A percentile compares a stretch with the other conserved stretches of the same genome.
Evolutionary conservation across 2,329 filamentous ascomycete genomes (phyloP).

Genomic region (Talaromyces albobiverticillius): DNA sequence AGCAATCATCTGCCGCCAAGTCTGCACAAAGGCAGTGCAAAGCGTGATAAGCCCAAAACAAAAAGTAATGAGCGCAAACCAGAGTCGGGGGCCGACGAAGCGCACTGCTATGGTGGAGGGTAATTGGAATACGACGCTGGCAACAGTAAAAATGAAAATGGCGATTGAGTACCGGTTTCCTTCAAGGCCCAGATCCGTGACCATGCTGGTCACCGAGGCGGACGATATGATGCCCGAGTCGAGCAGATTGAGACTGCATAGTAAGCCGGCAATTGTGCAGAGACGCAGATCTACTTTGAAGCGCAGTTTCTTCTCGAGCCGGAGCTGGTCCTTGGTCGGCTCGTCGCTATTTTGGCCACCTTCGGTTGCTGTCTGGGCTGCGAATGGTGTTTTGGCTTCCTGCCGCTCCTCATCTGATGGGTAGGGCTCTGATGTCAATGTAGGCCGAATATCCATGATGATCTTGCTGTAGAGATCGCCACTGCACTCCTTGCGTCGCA

Average conservation of each 20-base stretch:
- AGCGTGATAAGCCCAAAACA: slow-evolving; percentile 64
- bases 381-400: slow-evolving; percentile 2
- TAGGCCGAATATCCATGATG: slow-evolving; percentile 2
- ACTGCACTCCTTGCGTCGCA: too few species aligned
- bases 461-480: too few species aligned
- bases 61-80: slow-evolving; percentile 60
- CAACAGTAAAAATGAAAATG: slow-evolving; percentile 71
- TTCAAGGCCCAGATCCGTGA: slow-evolving; percentile 60
- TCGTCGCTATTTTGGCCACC: slow-evolving; percentile 14
- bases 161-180: slow-evolving; percentile 66
- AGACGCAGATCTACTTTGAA: slow-evolving; percentile 65
- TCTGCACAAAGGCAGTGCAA: slow-evolving; percentile 65
- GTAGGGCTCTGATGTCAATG: slow-evolving; percentile 7
- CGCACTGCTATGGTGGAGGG: slow-evolving; percentile 66
- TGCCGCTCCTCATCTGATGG: neutral
- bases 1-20: slow-evolving; percentile 68
- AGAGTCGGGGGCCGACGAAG: slow-evolving; percentile 61
- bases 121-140: slow-evolving; percentile 65
- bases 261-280: slow-evolving; percentile 68
- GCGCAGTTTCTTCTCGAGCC: slow-evolving; percentile 50
- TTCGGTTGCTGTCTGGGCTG: neutral
- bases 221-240: slow-evolving; percentile 69
- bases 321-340: slow-evolving; percentile 17
- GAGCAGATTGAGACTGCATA: slow-evolving; percentile 67
- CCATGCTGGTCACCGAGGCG: slow-evolving; percentile 67